phyloP scores from a whole-genome alignment of 1,284 basidiomycete genomes.

The Hortiboletus rubellus region DNA sequence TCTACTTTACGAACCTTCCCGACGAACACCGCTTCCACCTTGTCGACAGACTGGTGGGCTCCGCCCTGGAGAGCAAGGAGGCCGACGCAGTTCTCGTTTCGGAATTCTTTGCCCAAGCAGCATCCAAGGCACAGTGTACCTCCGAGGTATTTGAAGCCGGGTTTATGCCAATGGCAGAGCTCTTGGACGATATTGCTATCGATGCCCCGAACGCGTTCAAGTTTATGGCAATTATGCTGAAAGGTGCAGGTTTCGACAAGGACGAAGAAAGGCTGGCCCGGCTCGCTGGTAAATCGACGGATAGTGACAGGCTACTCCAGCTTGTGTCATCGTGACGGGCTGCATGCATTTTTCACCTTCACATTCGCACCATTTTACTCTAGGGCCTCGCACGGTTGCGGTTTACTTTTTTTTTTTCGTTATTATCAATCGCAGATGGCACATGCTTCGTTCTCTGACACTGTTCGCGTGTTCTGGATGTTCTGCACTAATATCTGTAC shows the following conservation, averaged over 20 bases:
- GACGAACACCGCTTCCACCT: slow-evolving; percentile 61
- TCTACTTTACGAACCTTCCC: slow-evolving; percentile 76
- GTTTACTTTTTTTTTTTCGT: slow-evolving; percentile 11
- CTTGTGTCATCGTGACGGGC: slow-evolving; percentile 51
- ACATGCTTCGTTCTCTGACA: slow-evolving; percentile 30
- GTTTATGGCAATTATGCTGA: slow-evolving; percentile 74
- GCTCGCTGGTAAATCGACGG: slow-evolving; percentile 59
- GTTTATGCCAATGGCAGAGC: slow-evolving; percentile 65
- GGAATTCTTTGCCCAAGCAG: slow-evolving; percentile 60
- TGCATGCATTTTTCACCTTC: slow-evolving; percentile 22
- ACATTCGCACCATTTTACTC: slow-evolving; percentile 15
- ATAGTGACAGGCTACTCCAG: slow-evolving; percentile 56
- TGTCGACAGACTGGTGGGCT: slow-evolving; percentile 72
- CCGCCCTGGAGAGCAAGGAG: slow-evolving; percentile 79
- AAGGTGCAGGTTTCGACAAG: slow-evolving; percentile 59
- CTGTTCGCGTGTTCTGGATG: slow-evolving; percentile 28
- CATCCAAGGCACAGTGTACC: slow-evolving; percentile 54
- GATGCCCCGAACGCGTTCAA: slow-evolving; percentile 87
- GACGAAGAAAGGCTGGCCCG: slow-evolving; percentile 58
- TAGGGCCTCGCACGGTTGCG: slow-evolving; percentile 15
- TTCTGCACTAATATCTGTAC: slow-evolving; percentile 35
- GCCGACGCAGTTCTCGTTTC: slow-evolving; percentile 80
- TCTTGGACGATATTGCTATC: slow-evolving; percentile 84
- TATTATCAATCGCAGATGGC: slow-evolving; percentile 14
- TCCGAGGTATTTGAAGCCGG: slow-evolving; percentile 65